Evolutionary conservation across 208 protist genomes (phyloP), one percentile per base, ranked within the genome.

Genomic region (Trypanosoma mega): DNA sequence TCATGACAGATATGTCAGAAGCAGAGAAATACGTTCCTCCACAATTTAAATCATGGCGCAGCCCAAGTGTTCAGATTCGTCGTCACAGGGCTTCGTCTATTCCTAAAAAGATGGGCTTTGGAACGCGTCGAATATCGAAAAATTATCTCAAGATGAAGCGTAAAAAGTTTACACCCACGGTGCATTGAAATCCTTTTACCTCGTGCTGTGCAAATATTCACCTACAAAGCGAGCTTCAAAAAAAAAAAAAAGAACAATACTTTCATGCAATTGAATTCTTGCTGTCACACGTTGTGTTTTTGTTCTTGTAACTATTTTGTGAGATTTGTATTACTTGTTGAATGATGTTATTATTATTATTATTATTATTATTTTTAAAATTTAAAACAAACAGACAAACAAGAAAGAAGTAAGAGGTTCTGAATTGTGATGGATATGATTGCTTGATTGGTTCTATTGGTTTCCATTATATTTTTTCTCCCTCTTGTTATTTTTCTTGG

Each of bases 111-210:
- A 60, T 81, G 45, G 68, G 52, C 2, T 95, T 95, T 63, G 89
- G 89, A 37, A 88, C 71, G 12, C 78, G 76, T 0, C 70, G 80
- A 16, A 92, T 95, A 59, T 83, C 80, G 2, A 87, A 72, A 44
- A 68, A 89, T 61, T 95, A 95, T 63, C 56, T 92, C n/a, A 76
- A 84, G 23, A 68, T 80, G 8, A 85, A 82, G 36, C 72, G 76
- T 7, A 78, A 72, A 23, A 81, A 82, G 48, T 79, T 72, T 53
- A 43, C 58, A 14, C 72, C 65, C 23, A 18, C 58, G 18, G 43
- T 59, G 2, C 57, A 54, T 45, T 63, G 36, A 49, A 34, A 3
- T 18, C 4, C 16, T 57, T 54, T 1, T 58, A 5, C 21, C 48
- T 21, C 3, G 14, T 59, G n/a, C n/a, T n/a, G n/a, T n/a, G n/a